A percentile compares a stretch with the other conserved stretches of the same genome.
Conservation (phyloP, 2,329 filamentous ascomycete species). For the Pseudophaeomoniella oleicola region DNA sequence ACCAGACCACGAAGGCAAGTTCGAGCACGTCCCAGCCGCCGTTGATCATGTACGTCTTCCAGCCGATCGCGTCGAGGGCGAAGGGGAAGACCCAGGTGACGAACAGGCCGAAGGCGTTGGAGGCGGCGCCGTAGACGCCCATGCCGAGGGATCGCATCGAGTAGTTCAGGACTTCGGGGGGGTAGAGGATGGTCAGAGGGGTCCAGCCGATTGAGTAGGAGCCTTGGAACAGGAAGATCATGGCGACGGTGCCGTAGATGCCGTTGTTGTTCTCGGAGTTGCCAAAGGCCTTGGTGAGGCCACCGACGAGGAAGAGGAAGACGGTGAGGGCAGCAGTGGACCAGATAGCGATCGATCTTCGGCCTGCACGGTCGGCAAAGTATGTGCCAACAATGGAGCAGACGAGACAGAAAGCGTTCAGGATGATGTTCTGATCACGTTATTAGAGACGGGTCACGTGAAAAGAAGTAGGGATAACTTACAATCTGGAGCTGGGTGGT, state of each 20-base stretch:
- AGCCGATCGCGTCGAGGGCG: slow-evolving; percentile 25
- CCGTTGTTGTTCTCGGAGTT: slow-evolving; percentile 10
- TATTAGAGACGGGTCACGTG: too few species aligned
- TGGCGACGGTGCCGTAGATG: slow-evolving; percentile 30
- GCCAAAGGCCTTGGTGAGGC: slow-evolving; percentile 28
- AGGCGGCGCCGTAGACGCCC: slow-evolving; percentile 19
- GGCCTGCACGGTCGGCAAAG: slow-evolving; percentile 26
- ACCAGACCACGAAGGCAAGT: slow-evolving; percentile 18
- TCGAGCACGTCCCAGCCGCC: slow-evolving; percentile 27
- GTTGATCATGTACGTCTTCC: slow-evolving; percentile 34
- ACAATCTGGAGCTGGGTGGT: background rate
- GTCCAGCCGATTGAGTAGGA: slow-evolving; percentile 38
- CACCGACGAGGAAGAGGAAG: slow-evolving; percentile 38
- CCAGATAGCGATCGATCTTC: slow-evolving; percentile 20
- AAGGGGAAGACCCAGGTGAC: slow-evolving; percentile 27
- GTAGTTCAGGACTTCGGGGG: slow-evolving; percentile 35
- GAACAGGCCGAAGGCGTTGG: slow-evolving; percentile 17
- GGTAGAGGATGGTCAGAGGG: slow-evolving; percentile 33
- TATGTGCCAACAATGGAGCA: slow-evolving; percentile 29
- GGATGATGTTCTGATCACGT: slow-evolving; percentile 26
- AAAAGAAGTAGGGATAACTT: too few species aligned
- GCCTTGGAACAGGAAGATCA: slow-evolving; percentile 38
- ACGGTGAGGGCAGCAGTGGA: slow-evolving; percentile 17
- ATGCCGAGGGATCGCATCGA: slow-evolving; percentile 34
- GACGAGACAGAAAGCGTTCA: slow-evolving; percentile 36